phyloP scores from a whole-genome alignment of 441 rosid species.

The Populus hybrid region DNA sequence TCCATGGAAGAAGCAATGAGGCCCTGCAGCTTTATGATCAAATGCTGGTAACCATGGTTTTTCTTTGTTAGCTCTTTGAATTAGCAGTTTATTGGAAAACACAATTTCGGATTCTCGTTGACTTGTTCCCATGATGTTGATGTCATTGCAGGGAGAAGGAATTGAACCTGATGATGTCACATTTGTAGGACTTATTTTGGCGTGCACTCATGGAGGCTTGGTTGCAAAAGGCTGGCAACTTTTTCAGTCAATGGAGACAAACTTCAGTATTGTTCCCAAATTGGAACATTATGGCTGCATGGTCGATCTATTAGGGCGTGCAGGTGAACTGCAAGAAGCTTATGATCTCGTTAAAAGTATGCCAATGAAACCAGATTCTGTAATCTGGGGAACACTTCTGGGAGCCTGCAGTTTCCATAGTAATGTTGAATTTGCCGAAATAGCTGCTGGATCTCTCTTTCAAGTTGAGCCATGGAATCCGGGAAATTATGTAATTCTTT shows the following conservation, averaged over 20 bases:
- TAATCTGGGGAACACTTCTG: slow-evolving; percentile 58
- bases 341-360: slow-evolving; percentile 51
- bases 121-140: neutral
- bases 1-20: slow-evolving; percentile 59
- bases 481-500: slow-evolving; percentile 46
- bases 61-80: too few relatives aligned
- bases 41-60: slow-evolving; percentile 49
- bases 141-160: slow-evolving; percentile 35
- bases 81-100: neutral
- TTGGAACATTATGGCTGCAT: slow-evolving; percentile 85
- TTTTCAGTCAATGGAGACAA: slow-evolving; percentile 51
- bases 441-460: slow-evolving; percentile 51
- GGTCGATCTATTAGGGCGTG: slow-evolving; percentile 84
- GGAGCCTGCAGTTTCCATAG: slow-evolving; percentile 77
- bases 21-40: slow-evolving; percentile 53
- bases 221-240: slow-evolving; percentile 45
- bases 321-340: slow-evolving; percentile 67
- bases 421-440: slow-evolving; percentile 62
- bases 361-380: slow-evolving; percentile 80
- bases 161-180: slow-evolving; percentile 57
- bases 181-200: slow-evolving; percentile 58
- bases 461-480: slow-evolving; percentile 66
- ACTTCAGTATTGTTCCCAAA: slow-evolving; percentile 44
- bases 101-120: neutral
- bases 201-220: slow-evolving; percentile 75